Evolutionary conservation across 2,329 filamentous ascomycete genomes (phyloP).

Genomic region (Alternaria viburni): DNA sequence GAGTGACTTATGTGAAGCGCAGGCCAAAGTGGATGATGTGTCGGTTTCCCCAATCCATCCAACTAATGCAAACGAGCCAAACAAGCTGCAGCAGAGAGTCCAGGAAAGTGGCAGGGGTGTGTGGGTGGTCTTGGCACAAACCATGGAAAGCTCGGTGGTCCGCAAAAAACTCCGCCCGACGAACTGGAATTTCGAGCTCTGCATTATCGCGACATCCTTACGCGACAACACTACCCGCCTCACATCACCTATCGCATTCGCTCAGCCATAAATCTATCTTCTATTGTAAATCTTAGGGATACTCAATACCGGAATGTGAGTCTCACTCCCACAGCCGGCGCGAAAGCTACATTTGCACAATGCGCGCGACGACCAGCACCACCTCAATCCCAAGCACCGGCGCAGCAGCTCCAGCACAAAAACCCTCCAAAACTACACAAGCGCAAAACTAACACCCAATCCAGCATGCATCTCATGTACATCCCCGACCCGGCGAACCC

Average conservation of each 20-base stretch:
- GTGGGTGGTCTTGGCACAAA: conserved; percentile 6
- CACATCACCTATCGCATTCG: neutral
- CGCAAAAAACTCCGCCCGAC: conserved; percentile 29
- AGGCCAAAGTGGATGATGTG: conserved; percentile 25
- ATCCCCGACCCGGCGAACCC: conserved; percentile 75
- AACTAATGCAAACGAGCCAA: conserved; percentile 14
- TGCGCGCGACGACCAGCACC: neutral
- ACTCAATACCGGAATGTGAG: conserved; percentile 6
- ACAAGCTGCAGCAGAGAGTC: neutral
- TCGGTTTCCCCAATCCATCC: neutral
- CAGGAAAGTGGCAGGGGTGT: neutral
- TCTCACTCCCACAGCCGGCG: neutral
- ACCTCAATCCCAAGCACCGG: neutral
- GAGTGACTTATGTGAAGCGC: neutral
- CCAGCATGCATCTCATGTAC: conserved; percentile 79
- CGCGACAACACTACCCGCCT: neutral
- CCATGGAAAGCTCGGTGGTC: conserved; percentile 23
- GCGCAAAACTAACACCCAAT: neutral
- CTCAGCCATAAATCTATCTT: neutral
- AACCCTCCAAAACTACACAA: no score
- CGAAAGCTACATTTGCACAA: neutral
- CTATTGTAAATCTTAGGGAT: neutral
- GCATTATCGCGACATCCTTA: conserved; percentile 8
- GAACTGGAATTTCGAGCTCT: conserved; percentile 11
- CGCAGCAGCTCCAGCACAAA: neutral